Conservation (phyloP, 2,329 filamentous ascomycete species). For the Fusarium incarnatum region DNA sequence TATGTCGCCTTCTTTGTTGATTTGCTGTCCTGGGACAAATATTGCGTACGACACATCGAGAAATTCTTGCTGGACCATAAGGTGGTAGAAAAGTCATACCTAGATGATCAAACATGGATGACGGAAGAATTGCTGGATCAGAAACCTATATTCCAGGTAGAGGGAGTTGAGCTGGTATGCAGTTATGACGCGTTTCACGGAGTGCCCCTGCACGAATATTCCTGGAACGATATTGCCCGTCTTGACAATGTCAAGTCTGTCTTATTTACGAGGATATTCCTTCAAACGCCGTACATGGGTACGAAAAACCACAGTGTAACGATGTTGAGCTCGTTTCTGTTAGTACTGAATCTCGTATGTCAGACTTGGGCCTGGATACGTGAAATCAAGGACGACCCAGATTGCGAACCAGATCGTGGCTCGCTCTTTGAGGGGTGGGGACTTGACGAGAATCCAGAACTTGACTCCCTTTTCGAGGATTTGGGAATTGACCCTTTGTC, state of each 20-base stretch:
- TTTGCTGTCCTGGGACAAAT: slow-evolving; percentile 42
- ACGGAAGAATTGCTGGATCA: neutral
- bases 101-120: neutral
- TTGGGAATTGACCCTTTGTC: neutral
- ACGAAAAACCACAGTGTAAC: neutral
- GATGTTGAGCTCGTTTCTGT: neutral
- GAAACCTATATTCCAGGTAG: neutral
- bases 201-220: too few species aligned
- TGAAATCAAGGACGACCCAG: too few species aligned
- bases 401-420: too few species aligned
- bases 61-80: neutral
- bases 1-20: neutral
- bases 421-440: neutral
- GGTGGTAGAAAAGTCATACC: neutral
- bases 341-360: neutral
- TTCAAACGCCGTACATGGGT: neutral
- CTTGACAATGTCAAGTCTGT: too few species aligned
- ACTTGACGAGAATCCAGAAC: neutral
- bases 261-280: neutral
- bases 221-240: too few species aligned
- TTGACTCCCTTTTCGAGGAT: neutral
- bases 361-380: neutral
- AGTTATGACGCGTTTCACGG: accelerated
- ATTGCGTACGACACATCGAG: neutral
- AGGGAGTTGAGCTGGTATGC: neutral